These are phyloP conservation scores for Leccinum subtestaceum DNA, from an alignment of 768 basidiomycete species.

Conservation along the genomic window DNA sequence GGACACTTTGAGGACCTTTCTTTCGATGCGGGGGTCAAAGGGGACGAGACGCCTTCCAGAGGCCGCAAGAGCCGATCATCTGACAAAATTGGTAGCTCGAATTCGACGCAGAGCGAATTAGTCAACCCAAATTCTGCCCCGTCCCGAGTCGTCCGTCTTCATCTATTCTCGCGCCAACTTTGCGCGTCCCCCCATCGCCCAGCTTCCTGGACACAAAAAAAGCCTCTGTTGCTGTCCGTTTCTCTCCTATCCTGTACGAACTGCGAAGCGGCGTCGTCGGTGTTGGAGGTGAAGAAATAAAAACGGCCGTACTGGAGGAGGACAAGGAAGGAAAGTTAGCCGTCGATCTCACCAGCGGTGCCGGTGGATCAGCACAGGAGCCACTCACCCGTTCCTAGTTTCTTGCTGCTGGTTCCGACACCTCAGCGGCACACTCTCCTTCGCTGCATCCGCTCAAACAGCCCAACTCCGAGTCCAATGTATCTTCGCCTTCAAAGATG, in stretches of 20 bases:
- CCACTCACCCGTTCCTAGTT: constrained; percentile 2
- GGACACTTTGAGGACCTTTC: constrained; percentile 96
- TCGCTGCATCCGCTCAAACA: constrained; percentile 14
- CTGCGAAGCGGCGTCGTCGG: constrained; percentile 60
- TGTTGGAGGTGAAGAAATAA: constrained; percentile 38
- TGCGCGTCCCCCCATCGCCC: constrained; percentile 87
- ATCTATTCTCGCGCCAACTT: constrained; percentile 97
- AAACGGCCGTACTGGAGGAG: constrained; percentile 64
- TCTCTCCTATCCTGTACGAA: constrained; percentile 92
- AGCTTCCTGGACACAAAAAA: constrained; percentile 97
- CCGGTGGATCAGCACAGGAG: constrained; percentile 11
- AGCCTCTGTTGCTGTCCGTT: constrained; percentile 89
- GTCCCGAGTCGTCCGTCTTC: constrained; percentile 62
- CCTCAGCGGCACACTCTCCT: constrained; percentile 8
- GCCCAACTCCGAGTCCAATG: constrained; percentile 3
- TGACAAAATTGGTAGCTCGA: constrained; percentile 23
- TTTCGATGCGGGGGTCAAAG: constrained; percentile 36
- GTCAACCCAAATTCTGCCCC: constrained; percentile 36
- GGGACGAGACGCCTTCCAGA: constrained; percentile 45
- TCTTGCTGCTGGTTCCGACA: constrained; percentile 9
- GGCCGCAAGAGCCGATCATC: constrained; percentile 58
- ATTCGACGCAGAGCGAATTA: constrained; percentile 30
- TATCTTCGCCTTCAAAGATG: constrained; percentile 22
- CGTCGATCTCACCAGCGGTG: constrained; percentile 55
- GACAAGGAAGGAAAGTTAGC: constrained; percentile 59